Evolutionary conservation across 2,329 filamentous ascomycete genomes (phyloP), one percentile per base, ranked within the genome.

Genomic region (Boeremia exigua): DNA sequence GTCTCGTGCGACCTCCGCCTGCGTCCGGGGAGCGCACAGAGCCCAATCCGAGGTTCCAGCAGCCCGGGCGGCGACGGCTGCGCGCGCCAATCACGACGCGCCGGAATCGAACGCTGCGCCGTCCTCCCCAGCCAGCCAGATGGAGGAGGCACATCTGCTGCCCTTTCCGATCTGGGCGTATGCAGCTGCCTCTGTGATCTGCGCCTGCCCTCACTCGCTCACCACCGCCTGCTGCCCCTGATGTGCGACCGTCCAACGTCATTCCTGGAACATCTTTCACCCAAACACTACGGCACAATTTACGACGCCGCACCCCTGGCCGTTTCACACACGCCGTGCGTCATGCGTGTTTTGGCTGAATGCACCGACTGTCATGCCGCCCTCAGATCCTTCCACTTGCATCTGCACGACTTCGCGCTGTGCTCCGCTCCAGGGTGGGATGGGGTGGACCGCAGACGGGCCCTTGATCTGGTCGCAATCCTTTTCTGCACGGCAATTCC

Each of bases 321-420:
- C 28, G 46, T 47, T 34, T 48, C 53, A 51, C 30, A 43, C 28
- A 36, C 43, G 34, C 56, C 54, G 48, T 54, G 38, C 54, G 43
- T 42, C 11, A 32, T 45, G 40, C 47, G 55, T 40, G 59, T 64
- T 59, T 62, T 54, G 61, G 44, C 56, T 60, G 52, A 48, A 54
- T 48, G 36, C 43, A 42, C 59, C 39, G 39, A 29, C 42, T 48
- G 60, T 63, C 61, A 65, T 58, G 62, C 63, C 39, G 58, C 43
- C 56, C 46, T 59, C 61, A 60, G 45, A 59, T 48, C 60, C 58
- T 60, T 52, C 44, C 48, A 55, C 54, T 38, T 54, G 54, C 58
- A 56, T 46, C 54, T 58, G 59, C 59, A 63, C 39, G 36, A 36
- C 49, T 48, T 54, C 49, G 54, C 52, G 55, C 44, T 30, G 38